Evolutionary conservation across 169 alveolate genomes (phyloP).

Genomic region (Eimeria praecox): DNA sequence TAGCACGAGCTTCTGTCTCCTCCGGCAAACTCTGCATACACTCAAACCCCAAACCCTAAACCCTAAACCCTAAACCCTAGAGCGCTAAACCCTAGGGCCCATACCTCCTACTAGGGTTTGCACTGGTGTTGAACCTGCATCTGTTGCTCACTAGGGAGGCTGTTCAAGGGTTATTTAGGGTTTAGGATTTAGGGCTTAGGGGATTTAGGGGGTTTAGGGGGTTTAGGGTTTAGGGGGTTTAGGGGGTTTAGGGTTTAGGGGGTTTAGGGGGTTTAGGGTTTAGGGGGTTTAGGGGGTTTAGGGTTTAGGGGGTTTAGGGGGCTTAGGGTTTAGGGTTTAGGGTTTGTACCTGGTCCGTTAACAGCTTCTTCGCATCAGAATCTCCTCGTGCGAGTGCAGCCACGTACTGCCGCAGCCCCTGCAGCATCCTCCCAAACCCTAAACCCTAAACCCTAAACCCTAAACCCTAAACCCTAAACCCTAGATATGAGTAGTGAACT

Average conservation of each 20-base stretch:
- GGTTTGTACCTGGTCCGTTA: neutral
- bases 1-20: neutral
- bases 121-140: too few species aligned
- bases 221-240: too few species aligned
- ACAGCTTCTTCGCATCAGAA: neutral
- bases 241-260: neutral
- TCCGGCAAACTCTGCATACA: neutral
- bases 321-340: constrained; percentile 4
- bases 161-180: neutral
- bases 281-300: neutral
- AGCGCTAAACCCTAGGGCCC: too few species aligned
- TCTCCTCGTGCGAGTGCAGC: constrained; percentile 29
- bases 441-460: constrained; percentile 3
- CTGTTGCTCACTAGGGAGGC: too few species aligned
- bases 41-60: neutral
- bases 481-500: neutral
- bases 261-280: too few species aligned
- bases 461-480: neutral
- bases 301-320: constrained; percentile 16
- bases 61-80: neutral
- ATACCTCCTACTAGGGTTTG: too few species aligned
- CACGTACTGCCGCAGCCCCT: constrained; percentile 31
- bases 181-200: constrained; percentile 4
- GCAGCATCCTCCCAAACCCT: neutral
- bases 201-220: too few species aligned